Conservation (phyloP, 2,329 filamentous ascomycete genomes). For the Bipolaris victoriae region DNA sequence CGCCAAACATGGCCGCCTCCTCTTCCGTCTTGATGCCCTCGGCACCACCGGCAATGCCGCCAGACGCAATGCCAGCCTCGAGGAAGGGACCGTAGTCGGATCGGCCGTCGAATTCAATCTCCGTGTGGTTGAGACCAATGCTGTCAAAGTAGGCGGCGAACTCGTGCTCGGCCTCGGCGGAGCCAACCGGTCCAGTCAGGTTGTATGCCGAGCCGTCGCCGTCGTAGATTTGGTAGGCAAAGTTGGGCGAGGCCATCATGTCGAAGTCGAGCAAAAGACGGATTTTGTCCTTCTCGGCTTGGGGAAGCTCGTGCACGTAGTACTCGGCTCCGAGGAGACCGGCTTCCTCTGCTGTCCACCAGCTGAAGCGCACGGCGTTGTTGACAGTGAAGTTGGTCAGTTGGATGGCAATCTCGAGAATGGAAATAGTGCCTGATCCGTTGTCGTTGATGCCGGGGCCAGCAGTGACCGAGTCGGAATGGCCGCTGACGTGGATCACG, state of each 20-base stretch:
- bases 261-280: constrained; percentile 73
- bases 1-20: constrained; percentile 73
- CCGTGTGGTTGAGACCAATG: constrained; percentile 56
- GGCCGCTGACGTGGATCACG: constrained; percentile 63
- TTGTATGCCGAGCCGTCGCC: constrained; percentile 64
- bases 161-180: constrained; percentile 70
- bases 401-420: constrained; percentile 65
- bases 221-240: constrained; percentile 62
- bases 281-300: constrained; percentile 63
- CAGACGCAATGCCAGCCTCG: constrained; percentile 71
- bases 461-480: constrained; percentile 65
- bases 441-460: constrained; percentile 80
- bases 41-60: constrained; percentile 78
- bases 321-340: constrained; percentile 66
- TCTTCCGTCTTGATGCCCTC: constrained; percentile 75
- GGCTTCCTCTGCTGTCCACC: constrained; percentile 69
- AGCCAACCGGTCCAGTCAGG: constrained; percentile 64
- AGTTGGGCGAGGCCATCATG: constrained; percentile 72
- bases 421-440: constrained; percentile 68
- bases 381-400: constrained; percentile 74
- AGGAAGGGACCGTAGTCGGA: constrained; percentile 83
- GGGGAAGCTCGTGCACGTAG: constrained; percentile 60
- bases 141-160: constrained; percentile 49
- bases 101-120: constrained; percentile 77
- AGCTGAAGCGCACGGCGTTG: constrained; percentile 69